Conservation (phyloP, 495 filamentous ascomycete genomes). For the Tuber magnatum region DNA sequence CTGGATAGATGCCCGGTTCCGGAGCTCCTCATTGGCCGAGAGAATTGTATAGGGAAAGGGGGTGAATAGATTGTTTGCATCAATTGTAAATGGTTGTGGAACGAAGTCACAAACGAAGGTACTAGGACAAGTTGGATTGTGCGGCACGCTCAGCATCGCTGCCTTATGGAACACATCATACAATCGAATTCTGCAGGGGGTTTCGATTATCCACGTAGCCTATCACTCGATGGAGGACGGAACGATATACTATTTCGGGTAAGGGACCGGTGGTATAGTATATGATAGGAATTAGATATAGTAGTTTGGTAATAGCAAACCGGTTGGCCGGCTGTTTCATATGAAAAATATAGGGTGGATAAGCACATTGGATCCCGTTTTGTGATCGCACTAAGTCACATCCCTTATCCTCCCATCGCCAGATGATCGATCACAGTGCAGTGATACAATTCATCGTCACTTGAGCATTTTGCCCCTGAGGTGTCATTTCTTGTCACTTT, state of each 20-base stretch:
- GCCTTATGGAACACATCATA: background rate
- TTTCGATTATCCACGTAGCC: background rate
- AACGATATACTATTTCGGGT: background rate
- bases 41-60: background rate
- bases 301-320: background rate
- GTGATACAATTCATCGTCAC: background rate
- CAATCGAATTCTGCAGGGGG: background rate
- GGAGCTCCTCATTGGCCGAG: background rate
- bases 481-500: background rate
- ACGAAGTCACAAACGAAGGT: background rate
- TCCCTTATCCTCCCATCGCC: background rate
- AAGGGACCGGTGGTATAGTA: background rate
- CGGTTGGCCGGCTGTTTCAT: background rate
- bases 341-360: background rate
- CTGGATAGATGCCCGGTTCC: background rate
- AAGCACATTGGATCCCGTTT: background rate
- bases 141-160: background rate
- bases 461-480: background rate
- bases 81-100: background rate
- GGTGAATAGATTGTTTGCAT: background rate
- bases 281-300: background rate
- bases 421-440: background rate
- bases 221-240: background rate
- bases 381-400: background rate
- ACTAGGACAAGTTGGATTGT: background rate